Base-by-base conservation (phyloP, 2,329 filamentous ascomycete genomes). In the Plenodomus lindquistii region DNA sequence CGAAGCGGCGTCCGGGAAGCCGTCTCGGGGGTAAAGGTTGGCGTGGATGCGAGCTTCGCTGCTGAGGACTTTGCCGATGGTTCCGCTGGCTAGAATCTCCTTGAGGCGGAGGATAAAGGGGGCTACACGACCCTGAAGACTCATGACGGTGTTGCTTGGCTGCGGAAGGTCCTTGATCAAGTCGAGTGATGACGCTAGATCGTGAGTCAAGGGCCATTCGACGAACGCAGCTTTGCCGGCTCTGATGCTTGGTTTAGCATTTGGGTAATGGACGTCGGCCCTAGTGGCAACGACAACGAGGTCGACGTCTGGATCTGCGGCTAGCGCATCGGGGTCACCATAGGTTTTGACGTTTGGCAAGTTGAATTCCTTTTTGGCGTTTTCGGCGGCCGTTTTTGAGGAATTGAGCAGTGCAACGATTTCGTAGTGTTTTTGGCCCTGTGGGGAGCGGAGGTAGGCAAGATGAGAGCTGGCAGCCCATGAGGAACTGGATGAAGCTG, bases 391-490 rank as follows among this genome's bases (percentile, higher is more conserved):
- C n/a, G 72, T 62, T 11, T 72, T 55, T 22, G 62, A 72, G 1
- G 74, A 76, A 59, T 80, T 81, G 49, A 74, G 72, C 1, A 81
- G 65, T 17, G 77, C 77, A 18, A 74, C 70, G 50, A 81, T 72
- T 34, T 74, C 55, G 51, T 78, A 79, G 3, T 74, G 65, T 2
- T 57, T 34, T 2, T 59, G 61, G 11, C 63, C 66, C 13, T 31
- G 49, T 3, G 40, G 75, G 0, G 75, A 65, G 0, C 80, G 80
- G 2, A 87, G 78, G 61, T 85, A 85, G 0, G 85, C 82, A 0
- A 86, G 76, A 58, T 87, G 84, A 2, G 79, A 81, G 20, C 62
- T 57, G 24, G 71, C 73, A 2, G 81, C 82, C 83, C 83, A 87
- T 0, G 77, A 76, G 4, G 75, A 76, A 22, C 74, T 73, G 41